These are phyloP conservation scores for Umbellularia californica DNA, from an alignment of 164 flowering plant species.

Conservation along the genomic window DNA sequence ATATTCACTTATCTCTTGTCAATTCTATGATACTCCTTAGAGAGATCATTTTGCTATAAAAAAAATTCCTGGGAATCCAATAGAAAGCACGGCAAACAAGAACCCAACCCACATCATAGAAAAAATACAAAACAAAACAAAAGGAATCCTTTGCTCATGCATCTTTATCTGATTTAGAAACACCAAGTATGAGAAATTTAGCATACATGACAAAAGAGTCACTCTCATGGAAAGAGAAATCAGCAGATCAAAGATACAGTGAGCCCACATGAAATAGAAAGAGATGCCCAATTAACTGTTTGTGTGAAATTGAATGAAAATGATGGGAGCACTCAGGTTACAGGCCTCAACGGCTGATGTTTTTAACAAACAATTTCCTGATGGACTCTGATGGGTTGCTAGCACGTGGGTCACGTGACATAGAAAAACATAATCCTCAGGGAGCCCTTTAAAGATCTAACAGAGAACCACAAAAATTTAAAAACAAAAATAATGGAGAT, in stretches of 20 bases:
- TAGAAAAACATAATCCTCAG: not conserved
- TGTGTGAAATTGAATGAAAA: constrained; percentile 9
- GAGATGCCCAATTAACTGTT: constrained; percentile 1
- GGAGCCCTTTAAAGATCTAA: not conserved
- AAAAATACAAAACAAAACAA: no score
- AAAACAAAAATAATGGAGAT: constrained; percentile 1
- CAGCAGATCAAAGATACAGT: constrained; percentile 5
- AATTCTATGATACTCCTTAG: no score
- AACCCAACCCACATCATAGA: no score
- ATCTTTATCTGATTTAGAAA: constrained; percentile 2
- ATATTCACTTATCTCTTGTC: no score
- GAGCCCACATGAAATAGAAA: constrained; percentile 12
- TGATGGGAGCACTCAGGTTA: constrained; percentile 4
- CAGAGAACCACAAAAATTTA: not conserved
- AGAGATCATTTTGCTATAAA: no score
- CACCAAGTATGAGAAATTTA: not conserved
- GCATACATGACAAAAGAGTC: constrained; percentile 18
- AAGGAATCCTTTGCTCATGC: not conserved
- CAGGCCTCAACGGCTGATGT: not conserved
- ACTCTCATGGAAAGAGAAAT: constrained; percentile 16
- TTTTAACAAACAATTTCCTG: constrained; percentile 2
- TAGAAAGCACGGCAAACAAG: no score
- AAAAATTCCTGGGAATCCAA: no score
- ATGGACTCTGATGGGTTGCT: not conserved
- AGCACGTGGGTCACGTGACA: constrained; percentile 1